Base-by-base conservation (phyloP, 208 protist species). In the Phytomonas sp. region DNA sequence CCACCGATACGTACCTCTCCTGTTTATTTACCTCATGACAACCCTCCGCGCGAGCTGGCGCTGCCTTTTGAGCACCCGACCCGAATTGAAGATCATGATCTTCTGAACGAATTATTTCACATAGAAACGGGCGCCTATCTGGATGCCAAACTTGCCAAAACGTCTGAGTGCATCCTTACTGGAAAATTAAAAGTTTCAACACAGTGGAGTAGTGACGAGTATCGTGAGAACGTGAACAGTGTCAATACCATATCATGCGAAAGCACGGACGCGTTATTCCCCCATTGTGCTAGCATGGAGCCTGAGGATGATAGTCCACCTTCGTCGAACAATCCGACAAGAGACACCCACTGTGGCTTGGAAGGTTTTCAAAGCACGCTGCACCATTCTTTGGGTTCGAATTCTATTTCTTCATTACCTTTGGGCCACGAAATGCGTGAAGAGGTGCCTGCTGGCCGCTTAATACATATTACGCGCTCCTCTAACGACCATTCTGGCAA, bases 101-200 rank as follows among this genome's bases (percentile, higher is more conserved):
- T 67, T 37, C 30, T 67, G 31, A 34, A 37, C 3, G 63, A 67
- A 29, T 37, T 67, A 29, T 67, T 67, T 17, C 63, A 37, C 9
- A 34, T 43, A 1, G 63, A 67, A 17, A 40, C 31, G 7, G 28
- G 23, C 31, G 31, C 34, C 31, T 67, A 67, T 43, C 63, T 67
- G 31, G 63, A 67, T 67, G 63, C 23, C 9, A 40, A 53, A 32
- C 20, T 36, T 29, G 3, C 60, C 1, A 51, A 51, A 51, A 51
- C 9, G 3, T 51, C 40, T 23, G 17, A 36, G 29, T 32, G 60
- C 11, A 36, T 17, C 29, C 9, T 30, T 36, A 29, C 1, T 3
- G 20, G 11, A 1, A 23, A 1, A 36, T 51, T 17, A 51, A 6
- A 51, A 17, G 9, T 51, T 51, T 15, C 4, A 51, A 51, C 40